Percentiles rank a stretch among this genome's conserved stretches.
These are phyloP conservation scores for Silene noctiflora DNA, from an alignment of 179 eudicot genomes.

Conservation along the genomic window DNA sequence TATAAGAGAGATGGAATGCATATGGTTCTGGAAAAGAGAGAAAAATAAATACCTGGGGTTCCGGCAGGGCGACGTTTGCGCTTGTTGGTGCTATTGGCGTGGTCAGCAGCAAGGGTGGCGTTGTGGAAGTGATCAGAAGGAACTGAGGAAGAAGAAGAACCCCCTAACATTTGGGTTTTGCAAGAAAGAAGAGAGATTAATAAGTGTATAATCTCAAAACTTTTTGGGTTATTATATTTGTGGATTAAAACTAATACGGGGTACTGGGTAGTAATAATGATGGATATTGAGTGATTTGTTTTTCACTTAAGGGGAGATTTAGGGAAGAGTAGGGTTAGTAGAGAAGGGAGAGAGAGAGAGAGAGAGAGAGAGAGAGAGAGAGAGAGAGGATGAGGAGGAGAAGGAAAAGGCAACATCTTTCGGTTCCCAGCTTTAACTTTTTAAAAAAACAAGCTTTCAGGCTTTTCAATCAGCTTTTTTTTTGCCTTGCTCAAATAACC, in stretches of 20 bases:
- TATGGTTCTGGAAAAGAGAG: background rate
- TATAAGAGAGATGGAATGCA: too few relatives aligned
- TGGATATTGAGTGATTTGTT: constrained; percentile 14
- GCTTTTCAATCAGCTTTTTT: constrained; percentile 27
- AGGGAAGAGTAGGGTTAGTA: constrained; percentile 5
- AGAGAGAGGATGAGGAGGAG: constrained; percentile 16
- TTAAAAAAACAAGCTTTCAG: constrained; percentile 28
- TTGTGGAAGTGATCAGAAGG: constrained; percentile 39
- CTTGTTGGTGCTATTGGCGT: constrained; percentile 39
- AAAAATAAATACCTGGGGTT: constrained; percentile 61
- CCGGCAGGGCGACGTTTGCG: constrained; percentile 92
- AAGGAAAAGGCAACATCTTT: constrained; percentile 36
- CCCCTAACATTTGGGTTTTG: constrained; percentile 33
- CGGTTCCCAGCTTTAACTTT: constrained; percentile 36
- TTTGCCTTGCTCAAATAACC: background rate
- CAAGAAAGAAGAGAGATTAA: too few relatives aligned
- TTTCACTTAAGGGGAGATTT: constrained; percentile 21
- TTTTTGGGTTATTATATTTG: background rate
- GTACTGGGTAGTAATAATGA: constrained; percentile 4
- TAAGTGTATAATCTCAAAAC: background rate
- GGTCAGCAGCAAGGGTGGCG: constrained; percentile 5
- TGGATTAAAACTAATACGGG: background rate
- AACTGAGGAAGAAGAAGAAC: constrained; percentile 31
- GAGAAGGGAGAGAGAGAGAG: constrained; percentile 15
- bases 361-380: constrained; percentile 12